Conservation (phyloP, 2,329 filamentous ascomycete genomes). For the Fusarium torreyae region DNA sequence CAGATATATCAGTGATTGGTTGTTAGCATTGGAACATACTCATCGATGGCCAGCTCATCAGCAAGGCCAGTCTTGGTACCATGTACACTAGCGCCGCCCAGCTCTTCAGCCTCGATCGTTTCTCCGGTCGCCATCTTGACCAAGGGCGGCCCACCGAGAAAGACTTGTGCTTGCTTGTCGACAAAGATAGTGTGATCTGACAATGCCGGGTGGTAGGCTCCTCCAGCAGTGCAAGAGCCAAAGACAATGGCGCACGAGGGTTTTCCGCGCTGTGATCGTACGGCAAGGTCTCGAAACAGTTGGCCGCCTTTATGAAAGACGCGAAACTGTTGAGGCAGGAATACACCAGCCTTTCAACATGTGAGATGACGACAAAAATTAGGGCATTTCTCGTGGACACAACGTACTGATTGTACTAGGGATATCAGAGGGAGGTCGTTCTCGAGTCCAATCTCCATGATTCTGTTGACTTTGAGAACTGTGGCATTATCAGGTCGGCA, state of each 20-base stretch:
- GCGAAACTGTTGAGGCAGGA: background rate
- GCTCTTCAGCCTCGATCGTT: no score
- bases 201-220: no score
- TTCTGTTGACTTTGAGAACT: slow-evolving; percentile 55
- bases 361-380: background rate
- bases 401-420: slow-evolving; percentile 54
- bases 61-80: no score
- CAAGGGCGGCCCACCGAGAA: no score
- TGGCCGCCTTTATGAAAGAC: background rate
- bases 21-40: no score
- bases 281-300: background rate
- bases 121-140: no score
- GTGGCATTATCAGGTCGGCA: slow-evolving; percentile 14
- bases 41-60: no score
- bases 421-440: slow-evolving; percentile 59
- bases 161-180: no score
- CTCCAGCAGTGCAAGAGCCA: no score
- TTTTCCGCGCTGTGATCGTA: background rate
- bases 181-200: no score
- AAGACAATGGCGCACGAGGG: background rate
- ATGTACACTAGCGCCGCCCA: no score
- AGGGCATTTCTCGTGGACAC: background rate
- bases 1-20: no score
- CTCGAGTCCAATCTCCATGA: slow-evolving; percentile 53
- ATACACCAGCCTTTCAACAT: background rate